Percentiles rank a stretch among this genome's conserved stretches.
These are phyloP conservation scores for Verruconis gallopava DNA, from an alignment of 2,329 filamentous ascomycete genomes.

Conservation along the genomic window DNA sequence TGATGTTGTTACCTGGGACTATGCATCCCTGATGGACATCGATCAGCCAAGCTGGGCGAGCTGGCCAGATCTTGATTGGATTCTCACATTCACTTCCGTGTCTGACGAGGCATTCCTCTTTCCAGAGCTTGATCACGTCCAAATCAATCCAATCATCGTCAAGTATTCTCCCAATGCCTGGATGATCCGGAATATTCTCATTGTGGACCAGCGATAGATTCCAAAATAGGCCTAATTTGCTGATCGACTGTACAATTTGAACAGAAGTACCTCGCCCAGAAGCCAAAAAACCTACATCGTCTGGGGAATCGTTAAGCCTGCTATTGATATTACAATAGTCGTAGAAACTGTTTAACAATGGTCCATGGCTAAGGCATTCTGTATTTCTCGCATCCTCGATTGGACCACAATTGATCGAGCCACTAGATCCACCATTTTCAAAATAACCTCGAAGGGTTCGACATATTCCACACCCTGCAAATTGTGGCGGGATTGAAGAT, in stretches of 20 bases:
- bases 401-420: too few relatives aligned
- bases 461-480: too few relatives aligned
- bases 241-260: background rate
- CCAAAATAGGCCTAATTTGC: background rate
- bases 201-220: background rate
- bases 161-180: background rate
- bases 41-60: constrained; percentile 7
- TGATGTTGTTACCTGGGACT: background rate
- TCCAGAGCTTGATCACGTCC: background rate
- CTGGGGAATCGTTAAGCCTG: too few relatives aligned
- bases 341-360: too few relatives aligned
- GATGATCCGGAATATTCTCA: background rate
- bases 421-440: too few relatives aligned
- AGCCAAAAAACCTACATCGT: too few relatives aligned
- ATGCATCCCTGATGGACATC: background rate
- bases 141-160: background rate
- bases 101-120: background rate
- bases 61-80: constrained; percentile 17
- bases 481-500: too few relatives aligned
- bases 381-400: too few relatives aligned
- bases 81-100: constrained; percentile 2
- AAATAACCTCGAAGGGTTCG: too few relatives aligned
- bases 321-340: too few relatives aligned
- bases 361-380: too few relatives aligned
- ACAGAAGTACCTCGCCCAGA: too few relatives aligned